Base-by-base conservation (phyloP, 306 rosid species). In the Malus sieversii region DNA sequence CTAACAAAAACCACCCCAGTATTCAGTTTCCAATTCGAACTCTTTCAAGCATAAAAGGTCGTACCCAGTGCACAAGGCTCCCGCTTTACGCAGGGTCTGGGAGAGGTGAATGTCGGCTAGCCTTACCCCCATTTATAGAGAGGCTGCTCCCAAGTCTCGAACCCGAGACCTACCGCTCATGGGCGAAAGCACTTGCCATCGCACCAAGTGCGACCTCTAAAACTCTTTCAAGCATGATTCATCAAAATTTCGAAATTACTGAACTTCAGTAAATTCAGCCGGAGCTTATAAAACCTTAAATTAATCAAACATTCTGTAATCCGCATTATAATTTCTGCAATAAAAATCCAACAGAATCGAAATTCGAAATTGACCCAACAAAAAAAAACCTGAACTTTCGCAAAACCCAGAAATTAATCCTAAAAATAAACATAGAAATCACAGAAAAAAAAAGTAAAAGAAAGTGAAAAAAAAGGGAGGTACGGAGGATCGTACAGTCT, bases 401-500 rank as follows among this genome's bases (percentile, higher is more conserved):
- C 18, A 18, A 11, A 48, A 18, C 32, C 71, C 46, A 44, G 33
- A 27, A 71, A 61, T 23, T 65, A 76, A 30, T 46, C 23, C 20
- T 10, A 8, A 25, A 66, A 44, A 40, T 30, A 71, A 59, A 10
- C 12, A 40, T 42, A 10, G 19, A 18, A 75, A 74, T 55, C 57
- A 66, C 61, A 77, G 27, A 72, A 52, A 57, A 66, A 38, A 13
- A 25, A 63, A 13, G 16, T n/a, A n/a, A n/a, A n/a, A n/a, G n/a
- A n/a, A n/a, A n/a, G n/a, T n/a, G n/a, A 52, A 57, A 66, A 38
- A 13, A 25, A 63, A 13, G 16, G 45, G 61, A 38, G 70, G 67
- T 66, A 4, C 35, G 5, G 53, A 48, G 72, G 79, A 75, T 75
- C 72, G 72, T 89, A 96, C 99, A 15, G 98, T 92, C 86, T 96